Evolutionary conservation across 345 rosid genomes (phyloP).

Genomic region (Aegle marmelos): DNA sequence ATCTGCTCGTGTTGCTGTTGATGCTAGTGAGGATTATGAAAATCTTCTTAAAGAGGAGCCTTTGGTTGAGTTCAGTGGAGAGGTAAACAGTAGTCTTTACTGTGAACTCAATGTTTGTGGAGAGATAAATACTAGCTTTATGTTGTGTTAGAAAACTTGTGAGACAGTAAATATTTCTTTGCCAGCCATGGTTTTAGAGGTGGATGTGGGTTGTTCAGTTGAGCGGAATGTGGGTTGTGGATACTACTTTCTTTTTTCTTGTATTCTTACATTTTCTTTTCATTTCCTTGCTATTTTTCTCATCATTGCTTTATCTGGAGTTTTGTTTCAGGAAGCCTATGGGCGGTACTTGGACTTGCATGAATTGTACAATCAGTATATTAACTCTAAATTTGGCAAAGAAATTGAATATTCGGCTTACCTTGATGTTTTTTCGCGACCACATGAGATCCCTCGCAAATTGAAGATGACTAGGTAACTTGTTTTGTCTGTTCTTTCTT

Average conservation of each 20-base stretch:
- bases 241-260: not conserved
- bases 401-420: constrained; percentile 78
- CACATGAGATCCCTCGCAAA: constrained; percentile 57
- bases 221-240: not conserved
- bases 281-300: not conserved
- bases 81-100: constrained; percentile 36
- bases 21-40: constrained; percentile 69
- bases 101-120: not conserved
- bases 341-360: constrained; percentile 91
- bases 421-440: constrained; percentile 73
- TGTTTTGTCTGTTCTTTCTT: not conserved
- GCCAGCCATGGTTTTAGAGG: not conserved
- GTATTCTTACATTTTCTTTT: not conserved
- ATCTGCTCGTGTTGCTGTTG: constrained; percentile 73
- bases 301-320: constrained; percentile 2
- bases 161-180: not conserved
- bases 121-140: not conserved
- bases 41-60: constrained; percentile 82
- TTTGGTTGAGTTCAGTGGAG: constrained; percentile 78
- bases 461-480: constrained; percentile 61
- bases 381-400: constrained; percentile 84
- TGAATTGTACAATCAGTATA: constrained; percentile 75
- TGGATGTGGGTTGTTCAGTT: not conserved
- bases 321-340: constrained; percentile 63
- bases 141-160: not conserved